Conservation (phyloP, 116 monocot species). For the Papilionanthe hybrid region DNA sequence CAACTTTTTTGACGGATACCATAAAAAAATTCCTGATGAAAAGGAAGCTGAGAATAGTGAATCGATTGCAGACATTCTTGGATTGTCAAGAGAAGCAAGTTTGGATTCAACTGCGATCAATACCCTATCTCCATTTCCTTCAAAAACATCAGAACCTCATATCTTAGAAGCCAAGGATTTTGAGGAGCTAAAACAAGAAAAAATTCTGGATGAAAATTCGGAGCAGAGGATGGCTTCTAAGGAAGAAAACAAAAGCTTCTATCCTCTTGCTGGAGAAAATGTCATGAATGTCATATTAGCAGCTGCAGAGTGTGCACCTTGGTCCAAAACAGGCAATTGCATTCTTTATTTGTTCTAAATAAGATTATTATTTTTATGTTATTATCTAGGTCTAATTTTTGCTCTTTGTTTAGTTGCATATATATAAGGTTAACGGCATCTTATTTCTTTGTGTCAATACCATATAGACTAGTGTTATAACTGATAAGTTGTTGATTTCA, state of each 20-base stretch:
- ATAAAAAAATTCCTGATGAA: constrained; percentile 12
- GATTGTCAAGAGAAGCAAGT: constrained; percentile 26
- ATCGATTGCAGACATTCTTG: constrained; percentile 27
- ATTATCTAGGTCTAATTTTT: no score
- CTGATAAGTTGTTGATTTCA: not conserved
- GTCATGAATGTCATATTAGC: constrained; percentile 87
- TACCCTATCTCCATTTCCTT: constrained; percentile 7
- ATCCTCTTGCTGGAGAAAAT: constrained; percentile 63
- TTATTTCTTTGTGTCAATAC: not conserved
- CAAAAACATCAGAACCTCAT: constrained; percentile 11
- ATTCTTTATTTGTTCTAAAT: not conserved
- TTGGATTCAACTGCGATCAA: constrained; percentile 7
- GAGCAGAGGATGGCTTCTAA: constrained; percentile 18
- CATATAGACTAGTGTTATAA: not conserved
- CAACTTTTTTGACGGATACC: constrained; percentile 13
- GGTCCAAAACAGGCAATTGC: constrained; percentile 78
- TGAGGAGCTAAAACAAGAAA: constrained; percentile 16
- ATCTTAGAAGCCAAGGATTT: constrained; percentile 11
- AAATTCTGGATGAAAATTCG: constrained; percentile 8
- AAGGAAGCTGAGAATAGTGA: constrained; percentile 9
- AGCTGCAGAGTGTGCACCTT: constrained; percentile 87
- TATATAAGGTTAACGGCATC: not conserved
- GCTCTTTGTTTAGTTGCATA: no score
- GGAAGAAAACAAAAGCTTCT: constrained; percentile 26
- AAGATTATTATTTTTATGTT: not conserved